Percentiles rank a stretch among this genome's conserved stretches.
Evolutionary conservation across 345 rosid genomes (phyloP).

Genomic region (Populus pruinosa): DNA sequence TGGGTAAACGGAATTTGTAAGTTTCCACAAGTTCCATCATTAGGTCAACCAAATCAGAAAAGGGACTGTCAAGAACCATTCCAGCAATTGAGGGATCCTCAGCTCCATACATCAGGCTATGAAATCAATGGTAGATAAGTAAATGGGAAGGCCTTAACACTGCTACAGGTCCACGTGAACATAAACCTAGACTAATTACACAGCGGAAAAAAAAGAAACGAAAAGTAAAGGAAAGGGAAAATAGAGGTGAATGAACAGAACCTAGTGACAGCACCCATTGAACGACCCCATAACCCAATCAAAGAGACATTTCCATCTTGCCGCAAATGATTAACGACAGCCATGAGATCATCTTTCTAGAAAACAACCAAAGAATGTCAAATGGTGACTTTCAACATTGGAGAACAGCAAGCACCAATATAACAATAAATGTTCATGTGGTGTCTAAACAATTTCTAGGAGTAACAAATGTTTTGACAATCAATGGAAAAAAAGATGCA

Average conservation of each 20-base stretch:
- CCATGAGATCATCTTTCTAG: slow-evolving; percentile 86
- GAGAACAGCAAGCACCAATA: slow-evolving; percentile 4
- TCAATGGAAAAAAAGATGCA: background rate
- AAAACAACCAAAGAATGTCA: slow-evolving; percentile 23
- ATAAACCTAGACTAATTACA: background rate
- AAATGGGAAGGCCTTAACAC: slow-evolving; percentile 2
- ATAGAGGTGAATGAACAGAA: slow-evolving; percentile 13
- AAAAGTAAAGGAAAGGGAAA: background rate
- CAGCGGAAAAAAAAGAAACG: background rate
- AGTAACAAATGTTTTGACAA: background rate
- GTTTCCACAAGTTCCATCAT: slow-evolving; percentile 94
- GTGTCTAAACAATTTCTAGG: background rate
- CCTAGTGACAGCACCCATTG: slow-evolving; percentile 98
- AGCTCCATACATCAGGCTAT: slow-evolving; percentile 90
- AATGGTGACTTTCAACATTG: slow-evolving; percentile 7
- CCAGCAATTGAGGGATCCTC: slow-evolving; percentile 96
- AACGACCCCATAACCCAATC: slow-evolving; percentile 95
- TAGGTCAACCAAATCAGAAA: slow-evolving; percentile 87
- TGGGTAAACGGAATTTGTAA: slow-evolving; percentile 74
- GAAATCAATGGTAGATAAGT: slow-evolving; percentile 12
- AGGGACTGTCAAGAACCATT: slow-evolving; percentile 91
- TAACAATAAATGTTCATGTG: background rate
- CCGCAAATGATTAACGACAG: slow-evolving; percentile 76
- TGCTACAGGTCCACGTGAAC: background rate
- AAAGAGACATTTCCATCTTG: slow-evolving; percentile 85